Conservation (phyloP, 768 basidiomycete genomes). For the Ephemerocybe angulata region DNA sequence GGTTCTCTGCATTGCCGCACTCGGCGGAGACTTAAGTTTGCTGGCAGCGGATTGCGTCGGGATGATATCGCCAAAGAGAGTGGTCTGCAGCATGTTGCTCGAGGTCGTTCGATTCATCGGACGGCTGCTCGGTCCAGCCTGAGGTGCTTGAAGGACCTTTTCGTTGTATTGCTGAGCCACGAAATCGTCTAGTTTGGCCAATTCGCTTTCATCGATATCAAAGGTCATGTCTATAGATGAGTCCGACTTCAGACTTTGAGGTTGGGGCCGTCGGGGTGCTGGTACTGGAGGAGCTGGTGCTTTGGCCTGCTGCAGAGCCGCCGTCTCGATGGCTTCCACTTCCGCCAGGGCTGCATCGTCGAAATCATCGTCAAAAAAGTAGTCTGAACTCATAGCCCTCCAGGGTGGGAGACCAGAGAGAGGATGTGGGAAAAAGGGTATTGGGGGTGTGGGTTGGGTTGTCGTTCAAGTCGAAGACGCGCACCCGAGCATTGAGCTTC, state of each 20-base stretch:
- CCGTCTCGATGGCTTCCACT: constrained; percentile 70
- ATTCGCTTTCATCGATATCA: constrained; percentile 53
- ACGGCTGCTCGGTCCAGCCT: constrained; percentile 36
- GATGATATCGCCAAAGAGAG: constrained; percentile 60
- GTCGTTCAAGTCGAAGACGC: not conserved
- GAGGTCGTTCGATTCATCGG: constrained; percentile 26
- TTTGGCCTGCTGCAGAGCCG: constrained; percentile 29
- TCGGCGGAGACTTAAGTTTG: constrained; percentile 32
- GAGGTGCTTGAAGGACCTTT: constrained; percentile 37
- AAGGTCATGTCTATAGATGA: constrained; percentile 53
- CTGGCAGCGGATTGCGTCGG: constrained; percentile 30
- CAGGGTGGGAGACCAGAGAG: not conserved
- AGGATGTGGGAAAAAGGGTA: not conserved
- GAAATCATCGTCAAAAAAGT: constrained; percentile 61
- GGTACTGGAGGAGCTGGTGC: constrained; percentile 10
- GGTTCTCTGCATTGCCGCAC: constrained; percentile 28
- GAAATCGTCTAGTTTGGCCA: constrained; percentile 51
- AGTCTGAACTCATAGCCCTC: constrained; percentile 67
- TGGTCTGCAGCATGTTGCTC: constrained; percentile 53
- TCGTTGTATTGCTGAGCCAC: constrained; percentile 46
- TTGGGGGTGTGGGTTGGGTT: not conserved
- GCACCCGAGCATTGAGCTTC: constrained; percentile 16
- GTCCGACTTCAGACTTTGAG: constrained; percentile 21
- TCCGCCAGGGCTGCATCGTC: constrained; percentile 57
- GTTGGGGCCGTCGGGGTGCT: constrained; percentile 14